Conservation (phyloP, 176 grass and related monocot species). For the Hordeum marinum region DNA sequence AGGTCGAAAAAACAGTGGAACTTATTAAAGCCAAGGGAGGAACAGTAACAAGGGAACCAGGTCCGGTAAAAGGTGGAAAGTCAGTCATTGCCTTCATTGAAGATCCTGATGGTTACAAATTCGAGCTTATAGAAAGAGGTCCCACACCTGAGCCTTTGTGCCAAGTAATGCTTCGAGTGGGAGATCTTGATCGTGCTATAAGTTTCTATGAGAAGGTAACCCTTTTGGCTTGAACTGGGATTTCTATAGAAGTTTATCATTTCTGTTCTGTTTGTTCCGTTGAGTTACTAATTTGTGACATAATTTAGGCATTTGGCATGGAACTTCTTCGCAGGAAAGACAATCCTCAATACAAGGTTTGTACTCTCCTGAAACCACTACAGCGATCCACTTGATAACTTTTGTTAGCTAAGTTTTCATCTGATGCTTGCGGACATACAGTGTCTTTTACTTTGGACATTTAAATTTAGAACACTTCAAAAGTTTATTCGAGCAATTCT, state of each 20-base stretch:
- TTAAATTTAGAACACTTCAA: neutral
- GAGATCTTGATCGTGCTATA: constrained; percentile 82
- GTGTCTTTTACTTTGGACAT: too few species aligned
- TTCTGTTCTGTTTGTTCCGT: neutral
- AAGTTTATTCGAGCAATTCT: neutral
- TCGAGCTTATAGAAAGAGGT: constrained; percentile 88
- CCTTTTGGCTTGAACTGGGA: neutral
- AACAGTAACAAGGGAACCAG: constrained; percentile 85
- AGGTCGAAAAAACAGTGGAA: constrained; percentile 93
- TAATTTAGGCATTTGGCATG: constrained; percentile 92
- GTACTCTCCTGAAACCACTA: neutral
- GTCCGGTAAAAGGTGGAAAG: constrained; percentile 75
- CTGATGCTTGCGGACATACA: neutral
- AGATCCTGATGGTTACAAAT: constrained; percentile 97
- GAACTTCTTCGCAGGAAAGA: constrained; percentile 90
- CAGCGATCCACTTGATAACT: neutral
- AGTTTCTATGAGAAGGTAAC: constrained; percentile 91
- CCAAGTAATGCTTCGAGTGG: constrained; percentile 97
- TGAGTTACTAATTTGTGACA: constrained; percentile 6
- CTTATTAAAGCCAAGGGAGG: constrained; percentile 94
- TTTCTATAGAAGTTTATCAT: neutral
- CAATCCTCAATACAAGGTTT: constrained; percentile 91
- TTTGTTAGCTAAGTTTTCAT: constrained; percentile 15
- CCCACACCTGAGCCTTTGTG: constrained; percentile 89
- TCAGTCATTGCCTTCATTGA: constrained; percentile 86